These are phyloP conservation scores for Handroanthus guayacan DNA, from an alignment of 257 asterid species.

Conservation along the genomic window DNA sequence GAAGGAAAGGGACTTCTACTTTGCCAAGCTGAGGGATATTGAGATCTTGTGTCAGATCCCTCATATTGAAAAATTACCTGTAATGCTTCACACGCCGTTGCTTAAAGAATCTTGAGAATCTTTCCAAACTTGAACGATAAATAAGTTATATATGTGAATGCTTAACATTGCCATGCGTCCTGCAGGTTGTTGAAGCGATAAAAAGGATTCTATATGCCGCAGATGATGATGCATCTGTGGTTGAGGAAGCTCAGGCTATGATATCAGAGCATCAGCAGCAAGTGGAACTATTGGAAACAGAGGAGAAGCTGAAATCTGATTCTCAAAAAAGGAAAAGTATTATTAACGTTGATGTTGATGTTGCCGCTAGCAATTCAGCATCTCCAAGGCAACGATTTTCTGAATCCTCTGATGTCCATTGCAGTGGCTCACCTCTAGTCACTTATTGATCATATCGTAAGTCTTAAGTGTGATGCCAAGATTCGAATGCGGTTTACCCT, in stretches of 20 bases:
- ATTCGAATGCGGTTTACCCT: slow-evolving; percentile 2
- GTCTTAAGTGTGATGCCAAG: slow-evolving; percentile 1
- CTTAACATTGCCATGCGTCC: background rate
- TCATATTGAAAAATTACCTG: slow-evolving; percentile 66
- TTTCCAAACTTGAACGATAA: background rate
- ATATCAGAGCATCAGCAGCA: slow-evolving; percentile 53
- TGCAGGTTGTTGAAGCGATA: slow-evolving; percentile 76
- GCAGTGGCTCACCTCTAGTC: slow-evolving; percentile 82
- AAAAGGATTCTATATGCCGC: slow-evolving; percentile 71
- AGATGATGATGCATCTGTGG: slow-evolving; percentile 70
- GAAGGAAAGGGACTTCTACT: slow-evolving; percentile 96
- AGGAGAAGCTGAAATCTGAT: slow-evolving; percentile 57
- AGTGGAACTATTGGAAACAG: slow-evolving; percentile 47
- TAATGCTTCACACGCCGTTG: slow-evolving; percentile 31
- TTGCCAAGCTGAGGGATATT: slow-evolving; percentile 84
- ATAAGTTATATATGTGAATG: background rate
- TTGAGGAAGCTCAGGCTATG: slow-evolving; percentile 83
- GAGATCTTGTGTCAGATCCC: slow-evolving; percentile 88
- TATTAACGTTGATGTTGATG: slow-evolving; percentile 77
- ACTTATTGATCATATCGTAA: slow-evolving; percentile 52
- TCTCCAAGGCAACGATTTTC: slow-evolving; percentile 85
- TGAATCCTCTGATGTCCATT: slow-evolving; percentile 82
- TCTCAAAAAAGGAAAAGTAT: slow-evolving; percentile 84
- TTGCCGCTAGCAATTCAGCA: slow-evolving; percentile 71
- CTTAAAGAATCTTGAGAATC: background rate